These are phyloP conservation scores for Daldinia decipiens DNA, from an alignment of 495 filamentous ascomycete genomes.

Conservation along the genomic window DNA sequence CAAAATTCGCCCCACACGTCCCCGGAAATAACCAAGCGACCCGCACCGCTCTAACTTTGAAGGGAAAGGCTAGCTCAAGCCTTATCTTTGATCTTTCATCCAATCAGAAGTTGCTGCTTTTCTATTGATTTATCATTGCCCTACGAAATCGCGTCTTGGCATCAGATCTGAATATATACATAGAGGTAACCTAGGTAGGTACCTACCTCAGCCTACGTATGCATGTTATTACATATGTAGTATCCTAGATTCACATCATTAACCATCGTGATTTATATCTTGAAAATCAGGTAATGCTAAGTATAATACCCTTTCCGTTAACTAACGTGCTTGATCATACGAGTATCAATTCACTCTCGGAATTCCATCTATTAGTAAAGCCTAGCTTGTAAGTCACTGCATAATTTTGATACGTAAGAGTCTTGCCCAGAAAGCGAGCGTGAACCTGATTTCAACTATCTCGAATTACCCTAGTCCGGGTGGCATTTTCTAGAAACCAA, in stretches of 20 bases:
- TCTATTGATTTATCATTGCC: conserved; percentile 41
- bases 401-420: background rate
- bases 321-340: background rate
- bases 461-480: conserved; percentile 15
- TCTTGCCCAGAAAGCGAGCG: conserved; percentile 5
- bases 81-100: conserved; percentile 34
- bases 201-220: background rate
- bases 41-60: conserved; percentile 11
- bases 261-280: background rate
- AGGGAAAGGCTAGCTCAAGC: conserved; percentile 19
- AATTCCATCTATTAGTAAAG: background rate
- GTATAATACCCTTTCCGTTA: background rate
- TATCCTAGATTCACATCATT: background rate
- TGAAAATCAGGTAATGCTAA: background rate
- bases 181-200: too few species aligned
- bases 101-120: conserved; percentile 25
- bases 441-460: background rate
- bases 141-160: conserved; percentile 42
- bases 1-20: conserved; percentile 19
- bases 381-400: conserved; percentile 1
- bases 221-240: too few species aligned
- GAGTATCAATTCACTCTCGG: background rate
- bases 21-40: conserved; percentile 35
- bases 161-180: conserved; percentile 15
- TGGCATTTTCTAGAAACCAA: conserved; percentile 25